Evolutionary conservation across 805 yeast species (phyloP).

Genomic region (Sugiyamaella smithiae): DNA sequence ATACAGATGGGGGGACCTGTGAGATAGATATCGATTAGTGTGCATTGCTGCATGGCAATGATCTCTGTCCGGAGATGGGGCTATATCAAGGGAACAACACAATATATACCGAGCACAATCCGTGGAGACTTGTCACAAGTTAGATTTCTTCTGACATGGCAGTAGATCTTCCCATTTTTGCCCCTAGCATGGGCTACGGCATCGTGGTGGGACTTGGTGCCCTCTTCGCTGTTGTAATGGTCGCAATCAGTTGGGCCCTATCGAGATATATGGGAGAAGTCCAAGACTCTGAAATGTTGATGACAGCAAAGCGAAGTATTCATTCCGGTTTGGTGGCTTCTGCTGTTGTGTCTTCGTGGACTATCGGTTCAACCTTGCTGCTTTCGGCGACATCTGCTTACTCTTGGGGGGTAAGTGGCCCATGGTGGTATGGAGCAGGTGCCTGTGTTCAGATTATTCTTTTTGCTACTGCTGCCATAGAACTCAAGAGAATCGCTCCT

Average conservation of each 20-base stretch:
- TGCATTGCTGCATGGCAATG: no score
- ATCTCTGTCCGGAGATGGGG: no score
- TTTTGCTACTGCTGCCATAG: constrained; percentile 82
- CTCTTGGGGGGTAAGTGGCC: constrained; percentile 71
- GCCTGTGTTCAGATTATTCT: constrained; percentile 83
- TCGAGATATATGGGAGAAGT: constrained; percentile 78
- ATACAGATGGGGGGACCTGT: no score
- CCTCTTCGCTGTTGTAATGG: constrained; percentile 64
- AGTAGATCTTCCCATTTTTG: constrained; percentile 6
- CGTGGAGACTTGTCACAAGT: no score
- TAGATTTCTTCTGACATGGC: no score
- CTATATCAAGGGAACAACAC: no score
- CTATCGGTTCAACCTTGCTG: constrained; percentile 76
- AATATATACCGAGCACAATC: no score
- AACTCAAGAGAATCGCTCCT: constrained; percentile 84
- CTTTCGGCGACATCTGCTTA: constrained; percentile 77
- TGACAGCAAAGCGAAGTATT: constrained; percentile 87
- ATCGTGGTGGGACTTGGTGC: constrained; percentile 79
- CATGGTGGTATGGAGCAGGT: constrained; percentile 83
- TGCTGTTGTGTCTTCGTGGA: constrained; percentile 92
- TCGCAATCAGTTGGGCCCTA: constrained; percentile 63
- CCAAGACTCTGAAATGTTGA: constrained; percentile 86
- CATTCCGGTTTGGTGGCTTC: constrained; percentile 80
- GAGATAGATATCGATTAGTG: no score
- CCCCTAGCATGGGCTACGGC: constrained; percentile 69